phyloP scores from a whole-genome alignment of 192 early-diverging fungal genomes.

The Jimgerdemannia flammicorona region DNA sequence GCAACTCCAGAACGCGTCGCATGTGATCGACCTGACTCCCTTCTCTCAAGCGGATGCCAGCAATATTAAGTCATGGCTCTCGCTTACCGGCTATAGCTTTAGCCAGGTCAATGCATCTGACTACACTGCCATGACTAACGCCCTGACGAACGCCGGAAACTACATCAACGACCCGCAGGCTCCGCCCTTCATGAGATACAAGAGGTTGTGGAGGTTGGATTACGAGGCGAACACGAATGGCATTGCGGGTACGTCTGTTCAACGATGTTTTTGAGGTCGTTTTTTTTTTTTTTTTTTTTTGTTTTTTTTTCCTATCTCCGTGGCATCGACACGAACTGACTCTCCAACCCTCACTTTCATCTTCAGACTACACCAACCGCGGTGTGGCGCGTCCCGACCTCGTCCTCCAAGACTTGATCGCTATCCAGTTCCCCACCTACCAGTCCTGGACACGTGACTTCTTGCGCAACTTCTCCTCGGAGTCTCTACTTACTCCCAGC shows the following conservation, averaged over 20 bases:
- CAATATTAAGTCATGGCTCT: slow-evolving; percentile 11
- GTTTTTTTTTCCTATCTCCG: no score
- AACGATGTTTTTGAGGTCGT: no score
- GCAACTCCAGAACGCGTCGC: slow-evolving; percentile 18
- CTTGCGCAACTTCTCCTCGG: slow-evolving; percentile 21
- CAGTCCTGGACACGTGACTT: slow-evolving; percentile 19
- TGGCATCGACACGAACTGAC: no score
- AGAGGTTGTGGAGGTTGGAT: slow-evolving; percentile 24
- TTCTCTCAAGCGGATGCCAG: slow-evolving; percentile 7
- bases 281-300: no score
- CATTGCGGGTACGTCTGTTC: slow-evolving; percentile 3
- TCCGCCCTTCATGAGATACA: slow-evolving; percentile 25
- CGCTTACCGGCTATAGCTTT: slow-evolving; percentile 14
- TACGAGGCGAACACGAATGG: slow-evolving; percentile 4
- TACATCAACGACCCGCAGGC: slow-evolving; percentile 24
- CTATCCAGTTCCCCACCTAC: slow-evolving; percentile 32
- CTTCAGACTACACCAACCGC: slow-evolving; percentile 36
- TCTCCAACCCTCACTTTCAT: not conserved
- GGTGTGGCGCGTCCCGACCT: slow-evolving; percentile 39
- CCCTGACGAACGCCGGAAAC: slow-evolving; percentile 2
- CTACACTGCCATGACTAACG: slow-evolving; percentile 3
- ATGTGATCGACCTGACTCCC: slow-evolving; percentile 25
- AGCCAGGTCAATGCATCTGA: slow-evolving; percentile 4
- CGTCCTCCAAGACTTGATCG: slow-evolving; percentile 36
- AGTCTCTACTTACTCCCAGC: no score